Percentiles rank a stretch among this genome's conserved stretches.
phyloP scores from a whole-genome alignment of 2,329 filamentous ascomycete species.

The Aureobasidium sp. region DNA sequence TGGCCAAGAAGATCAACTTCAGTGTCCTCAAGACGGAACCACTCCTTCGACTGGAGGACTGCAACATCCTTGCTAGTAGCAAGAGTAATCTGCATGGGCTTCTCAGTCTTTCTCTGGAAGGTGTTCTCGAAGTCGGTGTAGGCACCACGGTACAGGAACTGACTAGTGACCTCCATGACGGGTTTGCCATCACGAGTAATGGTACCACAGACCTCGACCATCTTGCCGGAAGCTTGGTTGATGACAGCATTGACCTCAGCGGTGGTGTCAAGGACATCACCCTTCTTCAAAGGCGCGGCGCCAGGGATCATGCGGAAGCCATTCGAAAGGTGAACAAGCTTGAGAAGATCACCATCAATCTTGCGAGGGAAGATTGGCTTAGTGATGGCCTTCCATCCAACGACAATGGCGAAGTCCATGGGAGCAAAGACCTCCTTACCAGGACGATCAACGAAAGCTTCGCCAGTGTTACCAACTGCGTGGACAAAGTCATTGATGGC shows the following conservation, averaged over 20 bases:
- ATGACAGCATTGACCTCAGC: conserved; percentile 96
- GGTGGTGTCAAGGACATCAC: conserved; percentile 83
- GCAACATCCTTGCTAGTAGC: conserved; percentile 85
- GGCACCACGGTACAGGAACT: conserved; percentile 90
- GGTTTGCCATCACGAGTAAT: conserved; percentile 75
- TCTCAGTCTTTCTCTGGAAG: conserved; percentile 95
- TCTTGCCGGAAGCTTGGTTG: conserved; percentile 97
- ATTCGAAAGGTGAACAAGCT: conserved; percentile 94
- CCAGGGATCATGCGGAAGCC: conserved; percentile 97
- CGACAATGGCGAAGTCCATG: conserved; percentile 67
- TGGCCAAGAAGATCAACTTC: conserved; percentile 85
- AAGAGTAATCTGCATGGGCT: conserved; percentile 86
- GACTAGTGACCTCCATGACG: conserved; percentile 97
- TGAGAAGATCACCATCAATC: conserved; percentile 92
- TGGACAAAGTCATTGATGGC: conserved; percentile 99
- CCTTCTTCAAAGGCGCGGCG: conserved; percentile 90
- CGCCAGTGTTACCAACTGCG: conserved; percentile 93
- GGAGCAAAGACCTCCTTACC: conserved; percentile 91
- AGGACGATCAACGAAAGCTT: conserved; percentile 92
- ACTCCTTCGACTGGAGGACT: conserved; percentile 91
- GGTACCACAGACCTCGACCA: conserved; percentile 99
- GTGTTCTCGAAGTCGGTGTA: conserved; percentile 97
- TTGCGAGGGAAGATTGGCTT: conserved; percentile 97
- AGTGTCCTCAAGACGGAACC: conserved; percentile 82
- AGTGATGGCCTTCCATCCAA: conserved; percentile 76